Conservation (phyloP, 352 stramenopile genomes). For the Pythium brachiatum region DNA sequence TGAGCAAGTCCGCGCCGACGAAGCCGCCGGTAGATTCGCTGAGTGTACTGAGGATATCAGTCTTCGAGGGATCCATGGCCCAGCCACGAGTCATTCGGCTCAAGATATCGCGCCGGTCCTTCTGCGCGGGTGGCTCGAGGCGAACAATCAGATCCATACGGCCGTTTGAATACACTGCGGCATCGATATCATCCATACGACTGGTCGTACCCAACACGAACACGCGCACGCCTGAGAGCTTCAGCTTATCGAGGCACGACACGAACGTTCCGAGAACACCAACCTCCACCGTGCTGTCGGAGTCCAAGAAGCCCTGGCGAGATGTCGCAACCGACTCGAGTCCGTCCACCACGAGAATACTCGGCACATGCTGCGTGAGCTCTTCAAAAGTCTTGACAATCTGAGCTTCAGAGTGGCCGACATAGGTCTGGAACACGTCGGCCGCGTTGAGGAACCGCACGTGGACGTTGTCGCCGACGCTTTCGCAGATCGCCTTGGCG, state of each 20-base stretch:
- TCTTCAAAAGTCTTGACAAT: slow-evolving; percentile 64
- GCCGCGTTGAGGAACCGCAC: slow-evolving; percentile 72
- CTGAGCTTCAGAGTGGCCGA: slow-evolving; percentile 88
- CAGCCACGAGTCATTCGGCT: slow-evolving; percentile 89
- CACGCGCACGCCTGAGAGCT: slow-evolving; percentile 34
- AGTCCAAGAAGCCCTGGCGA: slow-evolving; percentile 52
- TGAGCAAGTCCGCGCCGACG: slow-evolving; percentile 83
- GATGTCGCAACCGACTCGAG: slow-evolving; percentile 86
- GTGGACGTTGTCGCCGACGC: slow-evolving; percentile 32
- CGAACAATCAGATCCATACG: slow-evolving; percentile 94
- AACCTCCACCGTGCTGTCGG: slow-evolving; percentile 61
- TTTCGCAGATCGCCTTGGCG: slow-evolving; percentile 39
- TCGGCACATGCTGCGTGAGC: slow-evolving; percentile 40
- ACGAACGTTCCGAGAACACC: slow-evolving; percentile 84
- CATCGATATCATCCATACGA: slow-evolving; percentile 83
- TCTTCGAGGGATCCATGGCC: slow-evolving; percentile 30
- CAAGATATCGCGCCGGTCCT: slow-evolving; percentile 91
- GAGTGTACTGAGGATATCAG: slow-evolving; percentile 86
- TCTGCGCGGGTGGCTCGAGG: slow-evolving; percentile 93
- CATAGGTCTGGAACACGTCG: slow-evolving; percentile 93
- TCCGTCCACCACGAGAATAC: slow-evolving; percentile 87
- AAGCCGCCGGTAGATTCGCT: slow-evolving; percentile 96
- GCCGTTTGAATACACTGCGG: slow-evolving; percentile 92
- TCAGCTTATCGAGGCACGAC: slow-evolving; percentile 77
- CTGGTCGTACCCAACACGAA: slow-evolving; percentile 81